Evolutionary conservation across 805 yeast genomes (phyloP).

Genomic region (Candida verbasci): DNA sequence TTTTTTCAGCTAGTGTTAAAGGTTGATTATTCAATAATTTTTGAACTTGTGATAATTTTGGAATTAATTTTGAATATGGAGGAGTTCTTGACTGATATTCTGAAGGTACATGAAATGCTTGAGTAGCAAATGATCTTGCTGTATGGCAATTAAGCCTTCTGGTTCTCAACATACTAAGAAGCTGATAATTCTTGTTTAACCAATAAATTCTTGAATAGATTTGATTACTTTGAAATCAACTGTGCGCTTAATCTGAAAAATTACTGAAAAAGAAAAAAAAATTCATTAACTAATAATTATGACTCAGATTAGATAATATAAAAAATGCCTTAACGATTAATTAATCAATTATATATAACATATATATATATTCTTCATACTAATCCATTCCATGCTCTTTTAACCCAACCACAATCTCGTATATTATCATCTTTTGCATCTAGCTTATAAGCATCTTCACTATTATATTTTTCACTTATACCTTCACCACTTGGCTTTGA

Average conservation of each 20-base stretch:
- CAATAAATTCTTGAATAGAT: constrained; percentile 6
- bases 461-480: constrained; percentile 27
- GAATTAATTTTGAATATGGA: constrained; percentile 74
- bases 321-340: constrained; percentile 2
- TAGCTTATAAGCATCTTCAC: constrained; percentile 42
- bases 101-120: constrained; percentile 43
- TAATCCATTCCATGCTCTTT: constrained; percentile 60
- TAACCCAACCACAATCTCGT: constrained; percentile 85
- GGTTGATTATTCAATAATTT: constrained; percentile 58
- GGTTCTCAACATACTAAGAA: constrained; percentile 10
- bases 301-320: neutral
- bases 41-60: constrained; percentile 61
- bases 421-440: constrained; percentile 48
- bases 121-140: constrained; percentile 25
- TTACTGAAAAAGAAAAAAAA: neutral
- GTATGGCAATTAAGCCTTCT: constrained; percentile 4
- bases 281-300: neutral
- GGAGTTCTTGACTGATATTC: constrained; percentile 74
- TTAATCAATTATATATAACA: neutral
- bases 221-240: constrained; percentile 5
- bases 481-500: constrained; percentile 63
- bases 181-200: too few relatives aligned
- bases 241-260: constrained; percentile 6
- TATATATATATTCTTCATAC: constrained; percentile 7
- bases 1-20: constrained; percentile 90